phyloP scores from a whole-genome alignment of 2,329 filamentous ascomycete genomes.

The Colletotrichum sp. region DNA sequence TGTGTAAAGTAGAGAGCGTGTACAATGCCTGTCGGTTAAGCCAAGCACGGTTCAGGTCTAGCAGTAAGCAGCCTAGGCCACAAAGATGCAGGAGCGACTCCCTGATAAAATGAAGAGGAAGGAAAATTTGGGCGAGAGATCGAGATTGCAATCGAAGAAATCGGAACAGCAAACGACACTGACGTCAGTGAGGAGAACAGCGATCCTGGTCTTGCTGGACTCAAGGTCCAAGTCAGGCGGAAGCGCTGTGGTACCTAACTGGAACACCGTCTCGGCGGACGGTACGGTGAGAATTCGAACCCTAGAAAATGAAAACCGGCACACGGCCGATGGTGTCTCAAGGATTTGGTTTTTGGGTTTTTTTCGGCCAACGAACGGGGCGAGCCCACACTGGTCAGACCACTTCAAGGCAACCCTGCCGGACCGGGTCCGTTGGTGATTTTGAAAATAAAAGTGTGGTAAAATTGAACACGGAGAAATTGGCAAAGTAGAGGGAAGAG shows the following conservation, averaged over 20 bases:
- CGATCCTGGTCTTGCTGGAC: slow-evolving; percentile 16
- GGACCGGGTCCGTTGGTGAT: neutral
- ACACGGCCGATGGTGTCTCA: neutral
- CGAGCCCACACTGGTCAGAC: slow-evolving; percentile 18
- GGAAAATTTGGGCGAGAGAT: neutral
- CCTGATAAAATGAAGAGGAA: neutral
- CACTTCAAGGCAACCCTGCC: slow-evolving; percentile 15
- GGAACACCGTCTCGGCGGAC: slow-evolving; percentile 15
- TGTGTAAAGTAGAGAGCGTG: neutral
- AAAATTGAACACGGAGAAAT: neutral
- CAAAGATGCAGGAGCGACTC: neutral
- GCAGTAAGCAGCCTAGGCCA: neutral
- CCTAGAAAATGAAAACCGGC: slow-evolving; percentile 7
- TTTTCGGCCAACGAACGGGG: slow-evolving; percentile 5
- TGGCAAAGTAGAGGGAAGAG: neutral
- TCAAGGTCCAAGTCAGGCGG: slow-evolving; percentile 14
- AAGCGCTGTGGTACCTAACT: slow-evolving; percentile 11
- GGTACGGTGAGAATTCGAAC: slow-evolving; percentile 17
- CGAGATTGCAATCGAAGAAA: slow-evolving; percentile 1
- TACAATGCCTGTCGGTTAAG: neutral
- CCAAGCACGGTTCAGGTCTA: neutral
- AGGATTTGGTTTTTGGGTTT: slow-evolving; percentile 5
- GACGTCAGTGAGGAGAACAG: slow-evolving; percentile 22
- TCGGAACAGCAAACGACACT: slow-evolving; percentile 8
- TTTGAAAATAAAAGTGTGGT: neutral